A percentile compares a stretch with the other conserved stretches of the same genome.
phyloP scores from a whole-genome alignment of 176 grass and related monocot genomes.

The Cymbopogon citratus region DNA sequence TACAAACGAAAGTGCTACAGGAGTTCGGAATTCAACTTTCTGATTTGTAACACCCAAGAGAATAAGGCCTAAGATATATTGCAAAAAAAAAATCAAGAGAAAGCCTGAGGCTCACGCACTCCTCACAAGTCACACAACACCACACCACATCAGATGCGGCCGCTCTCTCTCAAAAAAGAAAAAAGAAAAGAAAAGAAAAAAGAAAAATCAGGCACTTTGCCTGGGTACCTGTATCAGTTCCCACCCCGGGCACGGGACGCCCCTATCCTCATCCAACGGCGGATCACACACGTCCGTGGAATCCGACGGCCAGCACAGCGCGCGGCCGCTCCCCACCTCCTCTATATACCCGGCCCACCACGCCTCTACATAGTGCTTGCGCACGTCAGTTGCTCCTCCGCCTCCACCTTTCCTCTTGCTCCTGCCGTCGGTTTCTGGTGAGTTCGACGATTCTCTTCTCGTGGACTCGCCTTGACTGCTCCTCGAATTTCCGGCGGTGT shows the following conservation, averaged over 20 bases:
- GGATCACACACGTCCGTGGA: rapidly evolving
- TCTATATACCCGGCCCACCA: conserved; percentile 14
- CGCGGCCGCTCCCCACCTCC: background rate
- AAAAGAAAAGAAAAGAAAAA: too few species aligned
- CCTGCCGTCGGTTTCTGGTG: conserved; percentile 10
- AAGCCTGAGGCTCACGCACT: background rate
- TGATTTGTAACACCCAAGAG: too few species aligned
- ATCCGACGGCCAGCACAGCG: background rate
- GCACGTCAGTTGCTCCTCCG: background rate
- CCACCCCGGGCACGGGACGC: background rate
- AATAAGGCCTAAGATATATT: too few species aligned
- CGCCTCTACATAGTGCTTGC: background rate
- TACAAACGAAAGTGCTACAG: too few species aligned
- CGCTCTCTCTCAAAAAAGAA: too few species aligned
- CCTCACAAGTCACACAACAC: background rate
- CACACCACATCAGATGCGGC: background rate
- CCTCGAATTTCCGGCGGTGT: background rate
- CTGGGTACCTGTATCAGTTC: conserved; percentile 19
- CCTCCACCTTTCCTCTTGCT: background rate
- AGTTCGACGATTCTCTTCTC: conserved; percentile 5
- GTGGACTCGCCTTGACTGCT: conserved; percentile 22
- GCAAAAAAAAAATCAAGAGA: too few species aligned
- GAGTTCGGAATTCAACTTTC: too few species aligned
- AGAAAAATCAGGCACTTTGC: background rate
- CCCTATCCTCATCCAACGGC: conserved; percentile 33